Conservation (phyloP, 1,284 basidiomycete genomes). For the Moniliella sp. region DNA sequence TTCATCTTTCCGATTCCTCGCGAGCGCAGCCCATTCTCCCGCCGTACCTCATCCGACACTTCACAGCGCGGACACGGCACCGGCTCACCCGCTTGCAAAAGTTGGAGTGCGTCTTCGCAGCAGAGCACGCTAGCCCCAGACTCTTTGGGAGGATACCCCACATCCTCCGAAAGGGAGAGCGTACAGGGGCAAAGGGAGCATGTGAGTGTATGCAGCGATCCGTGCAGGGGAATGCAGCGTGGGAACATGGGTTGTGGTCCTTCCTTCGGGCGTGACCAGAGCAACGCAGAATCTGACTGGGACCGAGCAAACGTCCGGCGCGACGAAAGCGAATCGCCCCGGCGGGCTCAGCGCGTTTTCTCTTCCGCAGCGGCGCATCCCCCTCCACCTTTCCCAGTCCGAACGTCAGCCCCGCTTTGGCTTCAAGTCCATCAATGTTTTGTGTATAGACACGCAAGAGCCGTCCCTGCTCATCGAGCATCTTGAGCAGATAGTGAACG, state of each 20-base stretch:
- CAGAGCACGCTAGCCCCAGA: neutral
- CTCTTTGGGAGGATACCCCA: neutral
- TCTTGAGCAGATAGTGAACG: conserved; percentile 66
- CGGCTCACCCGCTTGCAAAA: conserved; percentile 40
- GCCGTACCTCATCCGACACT: conserved; percentile 47
- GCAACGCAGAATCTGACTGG: conserved; percentile 13
- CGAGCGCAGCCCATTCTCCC: conserved; percentile 54
- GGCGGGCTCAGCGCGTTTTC: no score
- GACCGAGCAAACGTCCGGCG: no score
- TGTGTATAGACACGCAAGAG: conserved; percentile 75
- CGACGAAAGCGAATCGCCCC: no score
- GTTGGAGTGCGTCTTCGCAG: conserved; percentile 4
- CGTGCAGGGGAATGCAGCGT: conserved; percentile 71
- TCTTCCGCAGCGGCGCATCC: no score
- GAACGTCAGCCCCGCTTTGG: conserved; percentile 47
- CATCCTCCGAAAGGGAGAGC: conserved; percentile 5
- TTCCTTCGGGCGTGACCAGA: conserved; percentile 6
- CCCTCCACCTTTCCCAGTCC: no score
- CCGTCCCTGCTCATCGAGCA: conserved; percentile 60
- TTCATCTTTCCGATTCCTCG: conserved; percentile 60
- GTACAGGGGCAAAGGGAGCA: conserved; percentile 57
- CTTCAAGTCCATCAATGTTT: conserved; percentile 81
- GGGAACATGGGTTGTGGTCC: conserved; percentile 35
- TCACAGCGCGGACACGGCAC: conserved; percentile 62
- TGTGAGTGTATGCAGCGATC: conserved; percentile 55